These are phyloP conservation scores for Cryptococcus sp. DNA, from an alignment of 1,284 basidiomycete species.

Conservation along the genomic window DNA sequence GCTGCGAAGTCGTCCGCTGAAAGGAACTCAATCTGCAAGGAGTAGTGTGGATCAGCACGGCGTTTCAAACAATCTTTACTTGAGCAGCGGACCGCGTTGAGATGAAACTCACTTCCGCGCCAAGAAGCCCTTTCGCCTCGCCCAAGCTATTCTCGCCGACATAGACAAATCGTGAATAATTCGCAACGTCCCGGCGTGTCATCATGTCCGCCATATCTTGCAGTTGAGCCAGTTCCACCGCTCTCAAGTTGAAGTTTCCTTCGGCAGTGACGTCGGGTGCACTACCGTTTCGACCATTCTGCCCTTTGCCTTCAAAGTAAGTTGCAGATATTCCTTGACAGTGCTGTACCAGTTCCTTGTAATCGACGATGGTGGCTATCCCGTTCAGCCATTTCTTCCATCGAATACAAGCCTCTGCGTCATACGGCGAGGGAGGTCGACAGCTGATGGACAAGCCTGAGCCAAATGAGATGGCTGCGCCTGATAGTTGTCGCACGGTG, in stretches of 20 bases:
- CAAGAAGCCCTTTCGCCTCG: slow-evolving; percentile 1
- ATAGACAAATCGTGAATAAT: slow-evolving; percentile 39
- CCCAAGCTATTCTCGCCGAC: slow-evolving; percentile 27
- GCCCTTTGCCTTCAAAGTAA: slow-evolving; percentile 5
- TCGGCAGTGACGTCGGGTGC: background rate
- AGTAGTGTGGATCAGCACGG: background rate
- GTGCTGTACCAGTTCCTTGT: slow-evolving; percentile 19
- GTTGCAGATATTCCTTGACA: slow-evolving; percentile 17
- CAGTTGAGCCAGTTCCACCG: slow-evolving; percentile 27
- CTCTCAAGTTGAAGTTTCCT: slow-evolving; percentile 12
- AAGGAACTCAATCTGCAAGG: slow-evolving; percentile 33
- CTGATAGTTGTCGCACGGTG: slow-evolving; percentile 22
- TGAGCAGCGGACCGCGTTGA: background rate
- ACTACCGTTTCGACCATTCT: background rate
- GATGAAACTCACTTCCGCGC: slow-evolving; percentile 18
- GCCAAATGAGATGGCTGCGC: slow-evolving; percentile 17
- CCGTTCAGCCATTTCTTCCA: slow-evolving; percentile 36
- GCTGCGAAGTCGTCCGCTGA: slow-evolving; percentile 34
- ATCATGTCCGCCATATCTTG: slow-evolving; percentile 36
- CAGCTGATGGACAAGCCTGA: slow-evolving; percentile 33
- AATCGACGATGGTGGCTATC: slow-evolving; percentile 16
- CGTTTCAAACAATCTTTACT: background rate
- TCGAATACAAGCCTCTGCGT: slow-evolving; percentile 13
- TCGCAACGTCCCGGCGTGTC: slow-evolving; percentile 29
- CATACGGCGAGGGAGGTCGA: slow-evolving; percentile 28